Evolutionary conservation across 31 red algal species (phyloP), one percentile per base, ranked within the genome.

Genomic region (Odonthalia washingtoniensis): DNA sequence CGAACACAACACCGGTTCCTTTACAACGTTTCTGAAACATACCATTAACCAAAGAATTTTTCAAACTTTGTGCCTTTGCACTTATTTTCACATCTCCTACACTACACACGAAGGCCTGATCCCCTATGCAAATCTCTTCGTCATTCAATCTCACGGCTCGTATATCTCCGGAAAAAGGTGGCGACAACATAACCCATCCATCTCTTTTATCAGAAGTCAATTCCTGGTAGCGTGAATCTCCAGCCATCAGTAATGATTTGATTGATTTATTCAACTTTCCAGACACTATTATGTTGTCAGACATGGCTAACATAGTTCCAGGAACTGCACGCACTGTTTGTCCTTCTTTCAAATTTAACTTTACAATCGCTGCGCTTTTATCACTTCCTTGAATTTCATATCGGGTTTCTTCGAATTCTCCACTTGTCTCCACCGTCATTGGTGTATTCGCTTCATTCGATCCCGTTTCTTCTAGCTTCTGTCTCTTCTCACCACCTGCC

Each of bases 61-160:
- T 70, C 5, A 70, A 12, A 12, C 33, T 26, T 70, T 70, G 66
- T 36, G 14, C 33, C 12, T 33, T 36, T 12, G 28, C 28, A 6
- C 28, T 30, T 70, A 26, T 12, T 28, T 6, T 21, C 12, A 70
- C 66, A 33, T 36, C 66, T 6, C 33, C 66, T 28, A 36, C 33
- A 21, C 16, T 12, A 6, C 14, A 6, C 27, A 70, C 5, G 66
- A 70, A 70, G 9, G 66, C n/a, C 14, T 6, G 5, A 9, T 70
- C 66, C n/a, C 28, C n/a, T 6, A 70, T 30, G 66, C 33, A 70
- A 18, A 70, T 26, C 66, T 70, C 66, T 57, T 30, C 66, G 66
- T 36, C 66, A 61, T 24, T 61, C 6, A 70, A 6, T 70, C 14
- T 12, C 16, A 70, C 66, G 12, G 66, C 66, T 9, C 66, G 66